A percentile compares a stretch with the other conserved stretches of the same genome.
phyloP scores from a whole-genome alignment of 495 filamentous ascomycete genomes.

The Ramalina intermedia region DNA sequence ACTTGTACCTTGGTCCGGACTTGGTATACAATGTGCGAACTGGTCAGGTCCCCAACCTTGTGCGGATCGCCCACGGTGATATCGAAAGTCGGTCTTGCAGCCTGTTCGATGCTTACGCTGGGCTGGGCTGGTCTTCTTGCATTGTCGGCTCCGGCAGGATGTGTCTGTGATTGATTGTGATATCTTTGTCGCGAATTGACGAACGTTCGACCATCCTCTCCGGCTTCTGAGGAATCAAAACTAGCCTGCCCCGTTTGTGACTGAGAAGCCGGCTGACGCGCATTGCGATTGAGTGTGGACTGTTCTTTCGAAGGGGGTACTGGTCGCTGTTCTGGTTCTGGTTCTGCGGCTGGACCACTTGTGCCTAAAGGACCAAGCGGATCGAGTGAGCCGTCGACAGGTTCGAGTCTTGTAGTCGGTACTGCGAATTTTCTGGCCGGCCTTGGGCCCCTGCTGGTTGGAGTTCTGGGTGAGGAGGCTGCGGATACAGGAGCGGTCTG shows the following conservation, averaged over 20 bases:
- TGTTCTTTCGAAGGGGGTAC: conserved; percentile 77
- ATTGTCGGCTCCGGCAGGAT: conserved; percentile 26
- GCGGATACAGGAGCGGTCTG: conserved; percentile 18
- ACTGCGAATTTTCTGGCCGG: conserved; percentile 62
- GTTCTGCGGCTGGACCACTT: conserved; percentile 31
- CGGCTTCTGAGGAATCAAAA: conserved; percentile 48
- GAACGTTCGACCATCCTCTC: conserved; percentile 46
- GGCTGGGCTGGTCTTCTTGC: conserved; percentile 52
- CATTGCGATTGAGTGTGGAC: conserved; percentile 37
- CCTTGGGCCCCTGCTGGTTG: conserved; percentile 36
- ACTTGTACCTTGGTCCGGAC: conserved; percentile 75
- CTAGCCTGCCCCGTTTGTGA: conserved; percentile 30
- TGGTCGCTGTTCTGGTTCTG: conserved; percentile 54
- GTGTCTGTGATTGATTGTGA: conserved; percentile 61
- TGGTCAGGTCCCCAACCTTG: conserved; percentile 93
- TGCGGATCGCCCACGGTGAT: conserved; percentile 92
- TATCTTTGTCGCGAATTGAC: conserved; percentile 31
- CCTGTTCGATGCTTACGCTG: conserved; percentile 77
- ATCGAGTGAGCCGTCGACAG: conserved; percentile 78
- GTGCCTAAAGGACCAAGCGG: conserved; percentile 78
- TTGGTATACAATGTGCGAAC: conserved; percentile 93
- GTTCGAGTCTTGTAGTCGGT: conserved; percentile 72
- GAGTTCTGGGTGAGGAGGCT: conserved; percentile 27
- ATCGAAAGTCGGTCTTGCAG: conserved; percentile 79
- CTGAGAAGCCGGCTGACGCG: conserved; percentile 35